phyloP scores from a whole-genome alignment of 1,284 basidiomycete species.

The Leccinum pachyderme region DNA sequence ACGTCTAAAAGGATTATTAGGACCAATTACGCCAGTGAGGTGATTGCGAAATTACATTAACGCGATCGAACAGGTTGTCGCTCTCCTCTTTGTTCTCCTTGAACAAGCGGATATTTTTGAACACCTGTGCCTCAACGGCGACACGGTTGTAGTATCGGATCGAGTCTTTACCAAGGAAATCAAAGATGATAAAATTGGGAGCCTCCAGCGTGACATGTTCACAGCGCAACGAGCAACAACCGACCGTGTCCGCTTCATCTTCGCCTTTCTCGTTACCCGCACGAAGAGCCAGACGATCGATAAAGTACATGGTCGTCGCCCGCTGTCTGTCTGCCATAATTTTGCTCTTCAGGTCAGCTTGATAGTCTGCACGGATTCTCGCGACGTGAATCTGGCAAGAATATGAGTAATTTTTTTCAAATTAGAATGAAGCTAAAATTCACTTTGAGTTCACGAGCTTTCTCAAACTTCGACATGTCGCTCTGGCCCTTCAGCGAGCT shows the following conservation, averaged over 20 bases:
- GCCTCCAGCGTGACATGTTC: conserved; percentile 91
- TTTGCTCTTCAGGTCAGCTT: conserved; percentile 80
- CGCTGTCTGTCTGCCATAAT: conserved; percentile 91
- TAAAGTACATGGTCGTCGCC: conserved; percentile 97
- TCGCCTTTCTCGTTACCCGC: conserved; percentile 98
- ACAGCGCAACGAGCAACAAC: conserved; percentile 93
- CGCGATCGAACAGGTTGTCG: conserved; percentile 92
- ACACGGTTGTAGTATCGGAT: conserved; percentile 94
- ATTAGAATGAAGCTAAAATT: neutral
- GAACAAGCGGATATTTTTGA: conserved; percentile 89
- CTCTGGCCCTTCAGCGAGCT: conserved; percentile 96
- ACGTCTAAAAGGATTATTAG: conserved; percentile 55
- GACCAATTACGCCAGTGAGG: conserved; percentile 6
- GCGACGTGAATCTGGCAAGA: conserved; percentile 78
- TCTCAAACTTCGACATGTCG: conserved; percentile 95
- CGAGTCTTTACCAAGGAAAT: conserved; percentile 97
- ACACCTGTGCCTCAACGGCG: conserved; percentile 82
- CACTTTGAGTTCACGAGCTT: conserved; percentile 92
- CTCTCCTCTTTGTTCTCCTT: conserved; percentile 86
- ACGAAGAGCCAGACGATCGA: conserved; percentile 91
- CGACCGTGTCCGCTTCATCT: conserved; percentile 96
- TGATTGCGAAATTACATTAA: conserved; percentile 57
- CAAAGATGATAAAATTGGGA: conserved; percentile 85
- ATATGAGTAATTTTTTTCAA: conserved; percentile 7
- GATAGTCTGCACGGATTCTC: conserved; percentile 85